Evolutionary conservation across 768 basidiomycete species (phyloP).

Genomic region (Serendipita sp.): DNA sequence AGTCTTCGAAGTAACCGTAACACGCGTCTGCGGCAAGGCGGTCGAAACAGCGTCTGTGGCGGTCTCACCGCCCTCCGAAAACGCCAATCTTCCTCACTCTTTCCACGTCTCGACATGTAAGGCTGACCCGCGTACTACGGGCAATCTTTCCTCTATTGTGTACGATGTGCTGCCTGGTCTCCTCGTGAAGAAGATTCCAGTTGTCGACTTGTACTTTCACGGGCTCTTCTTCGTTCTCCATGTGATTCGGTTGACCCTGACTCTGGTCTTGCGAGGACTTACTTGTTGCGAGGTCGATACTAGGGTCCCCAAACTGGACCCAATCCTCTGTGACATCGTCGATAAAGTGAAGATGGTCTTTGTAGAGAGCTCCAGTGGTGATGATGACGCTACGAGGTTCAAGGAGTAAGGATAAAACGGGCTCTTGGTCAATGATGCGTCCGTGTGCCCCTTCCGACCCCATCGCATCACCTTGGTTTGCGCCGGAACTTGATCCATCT

Average conservation of each 20-base stretch:
- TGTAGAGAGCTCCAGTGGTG: conserved; percentile 52
- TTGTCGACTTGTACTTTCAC: conserved; percentile 33
- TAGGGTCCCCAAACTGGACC: conserved; percentile 11
- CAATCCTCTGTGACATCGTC: conserved; percentile 35
- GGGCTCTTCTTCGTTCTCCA: conserved; percentile 17
- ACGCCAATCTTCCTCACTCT: conserved; percentile 26
- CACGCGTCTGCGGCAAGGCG: not conserved
- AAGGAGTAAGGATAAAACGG: conserved; percentile 56
- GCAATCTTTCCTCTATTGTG: conserved; percentile 33
- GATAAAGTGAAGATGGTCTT: conserved; percentile 68
- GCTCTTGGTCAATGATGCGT: conserved; percentile 42
- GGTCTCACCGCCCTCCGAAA: not conserved
- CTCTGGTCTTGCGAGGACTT: conserved; percentile 6
- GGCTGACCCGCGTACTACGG: conserved; percentile 52
- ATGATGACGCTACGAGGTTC: conserved; percentile 78
- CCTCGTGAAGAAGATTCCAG: conserved; percentile 30
- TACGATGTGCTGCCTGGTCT: conserved; percentile 24
- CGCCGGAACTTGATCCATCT: conserved; percentile 7
- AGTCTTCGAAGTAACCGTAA: too few relatives aligned
- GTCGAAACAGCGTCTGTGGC: not conserved
- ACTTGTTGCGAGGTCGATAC: not conserved
- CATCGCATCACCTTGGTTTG: conserved; percentile 10
- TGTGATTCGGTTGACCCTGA: conserved; percentile 4
- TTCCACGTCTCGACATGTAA: conserved; percentile 73
- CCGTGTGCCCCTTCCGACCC: conserved; percentile 19